Base-by-base conservation (phyloP, 441 rosid genomes). In the Adansonia grandidieri region DNA sequence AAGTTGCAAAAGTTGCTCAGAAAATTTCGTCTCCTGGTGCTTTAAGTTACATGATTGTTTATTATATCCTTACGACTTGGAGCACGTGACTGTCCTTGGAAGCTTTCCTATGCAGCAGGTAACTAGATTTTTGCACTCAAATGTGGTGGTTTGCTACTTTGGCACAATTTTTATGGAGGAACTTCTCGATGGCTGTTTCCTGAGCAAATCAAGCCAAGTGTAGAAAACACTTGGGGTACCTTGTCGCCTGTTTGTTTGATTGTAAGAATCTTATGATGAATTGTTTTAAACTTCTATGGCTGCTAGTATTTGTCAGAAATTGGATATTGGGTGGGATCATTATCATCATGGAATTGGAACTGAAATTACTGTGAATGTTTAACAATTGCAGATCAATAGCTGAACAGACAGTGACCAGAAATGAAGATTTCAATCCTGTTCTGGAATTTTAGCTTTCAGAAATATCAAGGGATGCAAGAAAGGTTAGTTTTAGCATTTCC, bases 1-100 rank as follows among this genome's bases (percentile, higher is more conserved):
- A 45, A 62, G 79, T 77, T 77, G 69, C 85, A 54, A 15, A 64
- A 20, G 79, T 80, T 74, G 76, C 82, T 80, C 53, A 54, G 50
- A 73, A 54, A 62, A 47, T 54, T 73, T 77, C 63, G 76, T 80
- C 81, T 68, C 37, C 51, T 65, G 17, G 73, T 83, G 81, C 50
- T 20, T 74, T 22, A 45, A 76, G 82, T 73, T 73, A 44, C 66
- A 20, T 48, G 54, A 7, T 42, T 14, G 9, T 37, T 71, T 45
- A 37, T 28, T 42, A 5, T 9, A 32, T 11, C 20, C 2, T 48
- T 51, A 54, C 37, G 20, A 42, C n/a, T 48, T 71, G 77, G 69
- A 75, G 74, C 22, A 32, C 64, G 24, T 63, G 76, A 17, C 61
- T 19, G 24, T 78, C 80, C 74, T 77, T 45, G 79, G 79, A 75